These are phyloP conservation scores for Trichoderma reesei DNA, from an alignment of 495 filamentous ascomycete genomes.

Conservation along the genomic window DNA sequence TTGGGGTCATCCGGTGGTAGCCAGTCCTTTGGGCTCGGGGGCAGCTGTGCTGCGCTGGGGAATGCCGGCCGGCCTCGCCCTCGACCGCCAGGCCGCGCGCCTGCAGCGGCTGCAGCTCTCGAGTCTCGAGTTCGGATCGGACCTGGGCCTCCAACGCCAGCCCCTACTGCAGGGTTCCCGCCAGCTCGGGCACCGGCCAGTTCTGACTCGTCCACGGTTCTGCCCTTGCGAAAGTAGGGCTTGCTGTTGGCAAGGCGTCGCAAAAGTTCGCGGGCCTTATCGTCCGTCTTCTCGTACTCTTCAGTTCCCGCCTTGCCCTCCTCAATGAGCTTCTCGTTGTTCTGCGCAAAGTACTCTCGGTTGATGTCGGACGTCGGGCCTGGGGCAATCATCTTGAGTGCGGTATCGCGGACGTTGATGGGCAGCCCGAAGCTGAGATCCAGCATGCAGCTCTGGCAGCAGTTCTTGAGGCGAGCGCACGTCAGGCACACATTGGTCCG, in stretches of 20 bases:
- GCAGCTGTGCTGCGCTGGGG: constrained; percentile 61
- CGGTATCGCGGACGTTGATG: constrained; percentile 90
- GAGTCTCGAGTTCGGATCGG: constrained; percentile 62
- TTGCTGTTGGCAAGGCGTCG: constrained; percentile 80
- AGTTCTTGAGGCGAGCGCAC: constrained; percentile 89
- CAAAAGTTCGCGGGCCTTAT: constrained; percentile 85
- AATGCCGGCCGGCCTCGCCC: constrained; percentile 50
- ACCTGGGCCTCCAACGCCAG: constrained; percentile 41
- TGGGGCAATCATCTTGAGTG: constrained; percentile 90
- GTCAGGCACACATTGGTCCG: constrained; percentile 90
- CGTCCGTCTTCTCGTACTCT: constrained; percentile 93
- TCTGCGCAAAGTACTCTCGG: constrained; percentile 93
- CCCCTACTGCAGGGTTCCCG: constrained; percentile 36
- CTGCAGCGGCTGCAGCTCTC: constrained; percentile 40
- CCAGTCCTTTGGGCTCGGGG: constrained; percentile 73
- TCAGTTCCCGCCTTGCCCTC: constrained; percentile 69
- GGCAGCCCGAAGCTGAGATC: constrained; percentile 92
- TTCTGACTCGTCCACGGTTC: constrained; percentile 42
- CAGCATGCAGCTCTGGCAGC: constrained; percentile 98
- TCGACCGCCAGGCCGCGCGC: constrained; percentile 34
- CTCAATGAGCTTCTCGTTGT: constrained; percentile 89
- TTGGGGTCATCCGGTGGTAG: constrained; percentile 70
- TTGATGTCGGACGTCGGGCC: constrained; percentile 87
- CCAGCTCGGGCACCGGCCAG: constrained; percentile 33
- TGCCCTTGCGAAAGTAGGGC: constrained; percentile 83